Evolutionary conservation across 1,284 basidiomycete species (phyloP), one percentile per base, ranked within the genome.

Genomic region (Cryptococcus sp.): DNA sequence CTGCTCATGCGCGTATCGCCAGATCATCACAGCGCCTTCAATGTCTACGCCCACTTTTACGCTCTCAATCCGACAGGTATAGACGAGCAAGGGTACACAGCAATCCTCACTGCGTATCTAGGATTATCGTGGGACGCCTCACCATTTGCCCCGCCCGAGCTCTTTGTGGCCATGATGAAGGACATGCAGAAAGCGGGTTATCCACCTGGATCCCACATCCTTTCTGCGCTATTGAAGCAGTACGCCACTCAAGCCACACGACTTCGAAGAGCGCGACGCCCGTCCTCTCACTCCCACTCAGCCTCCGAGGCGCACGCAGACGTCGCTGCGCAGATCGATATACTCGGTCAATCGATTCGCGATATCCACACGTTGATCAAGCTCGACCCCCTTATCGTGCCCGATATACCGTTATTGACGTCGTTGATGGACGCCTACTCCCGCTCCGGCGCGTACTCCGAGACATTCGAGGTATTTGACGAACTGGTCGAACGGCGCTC

Each of bases 391-490:
- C 82, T 83, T 19, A 80, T 95, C 60, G 83, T 85, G 20, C 89
- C 91, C 3, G 88, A 93, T 68, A 81, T 86, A 13, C 78, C 81
- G 1, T 82, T 93, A n/a, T 87, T 89, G 82, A 95, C 93, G 70
- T 85, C 90, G 65, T 81, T 97, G 58, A 92, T 97, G 89, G 86
- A 91, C 73, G 88, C 91, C 1, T 97, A 96, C 78, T 86, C 89
- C 66, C 86, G 86, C 22, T 82, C 87, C 4, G 87, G 86, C 3
- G 86, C 85, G 55, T 88, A 86, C 58, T 80, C 79, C 0, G 86
- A 89, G 61, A 88, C 89, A 8, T 85, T 86, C 66, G 83, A 86
- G 30, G 83, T 96, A 13, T 97, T 93, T 92, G 86, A 92, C 62
- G 83, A 84, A 62, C 82, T 95, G 20, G 67, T 80, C 7, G 76